These are phyloP conservation scores for Metschnikowia gelsemii DNA, from an alignment of 805 yeast species.

Conservation along the genomic window DNA sequence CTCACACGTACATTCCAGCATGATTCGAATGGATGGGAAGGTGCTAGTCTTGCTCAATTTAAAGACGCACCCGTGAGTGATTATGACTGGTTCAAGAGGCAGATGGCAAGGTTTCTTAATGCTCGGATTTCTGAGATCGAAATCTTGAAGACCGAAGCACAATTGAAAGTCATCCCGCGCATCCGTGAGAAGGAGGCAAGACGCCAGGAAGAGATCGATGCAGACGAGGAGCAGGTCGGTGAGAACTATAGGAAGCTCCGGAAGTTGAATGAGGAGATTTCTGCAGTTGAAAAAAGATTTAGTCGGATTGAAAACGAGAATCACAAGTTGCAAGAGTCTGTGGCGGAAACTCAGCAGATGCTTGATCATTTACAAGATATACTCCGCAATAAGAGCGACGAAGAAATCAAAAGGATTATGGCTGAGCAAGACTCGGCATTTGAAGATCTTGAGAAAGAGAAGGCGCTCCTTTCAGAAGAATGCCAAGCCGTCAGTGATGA, in stretches of 20 bases:
- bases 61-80: constrained; percentile 12
- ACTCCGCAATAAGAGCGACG: constrained; percentile 17
- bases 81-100: constrained; percentile 29
- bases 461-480: constrained; percentile 26
- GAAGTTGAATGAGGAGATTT: constrained; percentile 36
- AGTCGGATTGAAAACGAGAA: constrained; percentile 32
- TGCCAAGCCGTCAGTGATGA: constrained; percentile 28
- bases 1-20: constrained; percentile 10
- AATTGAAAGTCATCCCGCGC: constrained; percentile 21
- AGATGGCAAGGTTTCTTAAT: constrained; percentile 29
- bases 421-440: constrained; percentile 25
- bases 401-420: constrained; percentile 12
- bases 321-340: constrained; percentile 19
- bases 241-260: constrained; percentile 38
- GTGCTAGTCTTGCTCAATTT: background rate
- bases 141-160: constrained; percentile 16
- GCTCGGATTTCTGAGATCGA: constrained; percentile 25
- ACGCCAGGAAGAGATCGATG: constrained; percentile 34
- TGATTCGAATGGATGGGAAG: constrained; percentile 3
- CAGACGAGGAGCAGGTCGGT: constrained; percentile 42
- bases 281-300: constrained; percentile 32
- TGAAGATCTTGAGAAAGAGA: constrained; percentile 28
- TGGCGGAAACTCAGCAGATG: constrained; percentile 9
- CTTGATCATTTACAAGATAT: constrained; percentile 13
- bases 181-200: constrained; percentile 28